These are phyloP conservation scores for Ananas comosus DNA, from an alignment of 176 grass and related monocot species.

Conservation along the genomic window DNA sequence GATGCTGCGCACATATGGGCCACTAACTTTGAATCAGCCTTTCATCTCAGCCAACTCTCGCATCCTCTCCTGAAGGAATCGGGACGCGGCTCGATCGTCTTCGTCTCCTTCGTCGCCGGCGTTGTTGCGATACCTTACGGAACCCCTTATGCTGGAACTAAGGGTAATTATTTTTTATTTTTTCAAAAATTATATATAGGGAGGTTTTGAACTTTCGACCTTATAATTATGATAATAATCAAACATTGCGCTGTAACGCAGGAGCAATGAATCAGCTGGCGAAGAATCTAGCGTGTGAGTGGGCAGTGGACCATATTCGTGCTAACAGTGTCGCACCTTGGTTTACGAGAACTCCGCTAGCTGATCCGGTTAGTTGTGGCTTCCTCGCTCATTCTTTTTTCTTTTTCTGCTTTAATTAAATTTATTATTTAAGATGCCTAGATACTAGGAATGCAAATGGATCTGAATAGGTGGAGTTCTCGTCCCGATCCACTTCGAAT, in stretches of 20 bases:
- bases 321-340: conserved; percentile 32
- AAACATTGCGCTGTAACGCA: too few relatives aligned
- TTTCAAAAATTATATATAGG: too few relatives aligned
- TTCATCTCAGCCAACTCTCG: background rate
- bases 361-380: background rate
- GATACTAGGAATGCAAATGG: too few relatives aligned
- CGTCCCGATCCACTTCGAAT: too few relatives aligned
- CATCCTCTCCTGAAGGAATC: conserved; percentile 42
- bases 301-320: conserved; percentile 33
- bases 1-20: too few relatives aligned
- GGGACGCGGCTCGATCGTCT: conserved; percentile 28
- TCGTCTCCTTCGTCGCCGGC: background rate
- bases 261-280: conserved; percentile 25
- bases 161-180: background rate
- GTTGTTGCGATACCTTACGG: conserved; percentile 12
- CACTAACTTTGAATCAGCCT: too few relatives aligned
- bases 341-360: conserved; percentile 27
- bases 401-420: too few relatives aligned
- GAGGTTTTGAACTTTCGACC: too few relatives aligned
- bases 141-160: conserved; percentile 32
- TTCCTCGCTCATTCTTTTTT: too few relatives aligned
- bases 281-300: conserved; percentile 46
- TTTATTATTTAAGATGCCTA: too few relatives aligned
- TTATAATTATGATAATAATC: too few relatives aligned
- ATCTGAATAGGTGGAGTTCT: too few relatives aligned